A percentile compares a stretch with the other conserved stretches of the same genome.
Conservation (phyloP, 2,329 filamentous ascomycete species). For the Pezicula carpinea region DNA sequence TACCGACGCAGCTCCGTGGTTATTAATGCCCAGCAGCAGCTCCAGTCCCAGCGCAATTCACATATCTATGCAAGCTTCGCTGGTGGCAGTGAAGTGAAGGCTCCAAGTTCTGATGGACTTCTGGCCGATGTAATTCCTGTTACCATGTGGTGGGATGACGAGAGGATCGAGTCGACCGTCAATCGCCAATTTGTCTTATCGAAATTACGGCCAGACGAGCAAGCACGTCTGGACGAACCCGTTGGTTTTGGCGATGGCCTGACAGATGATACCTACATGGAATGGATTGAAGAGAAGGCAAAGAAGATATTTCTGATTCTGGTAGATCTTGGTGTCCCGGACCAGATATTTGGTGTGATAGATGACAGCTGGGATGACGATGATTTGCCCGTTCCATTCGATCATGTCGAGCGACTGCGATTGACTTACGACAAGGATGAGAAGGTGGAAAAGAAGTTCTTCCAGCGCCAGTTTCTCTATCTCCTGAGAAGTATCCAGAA, state of each 20-base stretch:
- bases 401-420: slow-evolving; percentile 59
- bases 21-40: slow-evolving; percentile 12
- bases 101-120: slow-evolving; percentile 22
- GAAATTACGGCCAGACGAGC: slow-evolving; percentile 59
- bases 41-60: slow-evolving; percentile 15
- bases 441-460: slow-evolving; percentile 64
- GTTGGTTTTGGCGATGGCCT: slow-evolving; percentile 61
- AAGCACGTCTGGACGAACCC: slow-evolving; percentile 55
- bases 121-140: slow-evolving; percentile 16
- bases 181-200: slow-evolving; percentile 63
- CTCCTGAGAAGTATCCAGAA: slow-evolving; percentile 59
- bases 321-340: slow-evolving; percentile 62
- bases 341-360: slow-evolving; percentile 70
- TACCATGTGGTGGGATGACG: slow-evolving; percentile 65
- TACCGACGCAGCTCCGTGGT: slow-evolving; percentile 24
- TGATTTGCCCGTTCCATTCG: slow-evolving; percentile 64
- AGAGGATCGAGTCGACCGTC: slow-evolving; percentile 64
- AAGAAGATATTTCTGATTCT: slow-evolving; percentile 68
- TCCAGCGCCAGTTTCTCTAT: slow-evolving; percentile 65
- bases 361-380: slow-evolving; percentile 75
- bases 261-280: slow-evolving; percentile 72
- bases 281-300: slow-evolving; percentile 69
- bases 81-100: slow-evolving; percentile 10
- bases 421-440: slow-evolving; percentile 56
- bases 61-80: slow-evolving; percentile 28